Base-by-base conservation (phyloP, 768 basidiomycete species). In the Dacryopinax spathularia region DNA sequence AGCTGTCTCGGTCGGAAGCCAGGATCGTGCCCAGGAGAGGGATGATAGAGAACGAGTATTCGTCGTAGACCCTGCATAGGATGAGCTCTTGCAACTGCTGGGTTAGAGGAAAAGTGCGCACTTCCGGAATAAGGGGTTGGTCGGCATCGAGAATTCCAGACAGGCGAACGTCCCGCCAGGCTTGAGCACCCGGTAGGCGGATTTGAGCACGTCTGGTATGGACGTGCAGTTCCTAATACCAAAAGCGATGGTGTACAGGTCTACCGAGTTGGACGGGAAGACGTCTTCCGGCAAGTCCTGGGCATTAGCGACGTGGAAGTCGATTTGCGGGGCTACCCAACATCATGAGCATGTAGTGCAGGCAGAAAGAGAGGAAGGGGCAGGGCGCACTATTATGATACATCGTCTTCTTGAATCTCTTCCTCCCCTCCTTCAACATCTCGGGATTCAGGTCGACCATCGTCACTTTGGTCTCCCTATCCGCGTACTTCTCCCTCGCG, bases 201-300 rank as follows among this genome's bases (percentile, higher is more conserved):
- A 92, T 64, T 80, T 80, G 44, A 99, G 77, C 16, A 92, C 96
- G 25, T 83, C 85, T 1, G 89, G 87, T 64, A 97, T 83, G 59
- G 89, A 90, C 18, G 96, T 99, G 77, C 91, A 94, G 72, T 99
- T 99, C 36, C 96, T 82, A 68, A 98, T 98, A 27, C 96, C 95
- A 69, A 99, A 99, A 0, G 96, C 92, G 73, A 99, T 97, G 29
- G 96, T 99, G 77, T 99, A 99, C 18, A 97, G 77, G 76, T 99
- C 93, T 67, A 94, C 91, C 18, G 89, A 83, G 73, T 91, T 84
- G 69, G 88, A 83, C 4, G 81, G 77, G 72, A 99, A 93, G 62
- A 82, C 77, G 4, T 81, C 77, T 36, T 75, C 66, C 0, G 86
- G 80, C 18, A 99, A 77, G 13, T 79, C 79, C 71, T 98, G 93